Conservation (phyloP, 345 rosid genomes). For the Hibiscus tridactylites region DNA sequence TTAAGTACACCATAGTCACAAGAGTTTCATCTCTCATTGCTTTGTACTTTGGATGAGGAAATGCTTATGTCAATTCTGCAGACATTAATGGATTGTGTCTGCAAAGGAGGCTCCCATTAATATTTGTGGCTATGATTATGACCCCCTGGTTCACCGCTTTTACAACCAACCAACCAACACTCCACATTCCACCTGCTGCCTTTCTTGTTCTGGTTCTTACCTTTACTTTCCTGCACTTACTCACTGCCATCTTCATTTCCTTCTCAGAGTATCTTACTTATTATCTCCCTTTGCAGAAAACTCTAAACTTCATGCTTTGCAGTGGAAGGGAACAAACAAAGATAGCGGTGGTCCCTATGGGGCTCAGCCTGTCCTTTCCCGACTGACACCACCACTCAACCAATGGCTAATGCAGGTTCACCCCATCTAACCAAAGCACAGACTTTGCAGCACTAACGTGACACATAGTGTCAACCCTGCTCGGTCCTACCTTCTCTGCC, state of each 20-base stretch:
- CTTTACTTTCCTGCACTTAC: background rate
- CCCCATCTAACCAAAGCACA: background rate
- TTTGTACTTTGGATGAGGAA: background rate
- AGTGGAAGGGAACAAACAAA: background rate
- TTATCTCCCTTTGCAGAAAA: background rate
- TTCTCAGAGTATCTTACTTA: background rate
- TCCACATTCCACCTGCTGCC: no score
- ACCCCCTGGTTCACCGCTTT: no score
- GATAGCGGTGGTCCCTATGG: background rate
- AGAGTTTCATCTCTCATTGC: background rate
- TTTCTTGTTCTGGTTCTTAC: no score
- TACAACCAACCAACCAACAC: no score
- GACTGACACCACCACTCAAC: background rate
- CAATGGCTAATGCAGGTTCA: background rate
- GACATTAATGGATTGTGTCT: no score
- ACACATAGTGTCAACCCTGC: constrained; percentile 7
- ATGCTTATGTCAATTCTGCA: no score
- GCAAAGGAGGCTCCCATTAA: no score
- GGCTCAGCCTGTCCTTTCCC: background rate
- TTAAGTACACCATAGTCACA: no score
- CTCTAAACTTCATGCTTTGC: no score
- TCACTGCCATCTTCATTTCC: background rate
- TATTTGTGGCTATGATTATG: no score
- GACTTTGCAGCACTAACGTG: background rate
- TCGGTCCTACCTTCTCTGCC: constrained; percentile 7